Evolutionary conservation across 1,139 yeast genomes (phyloP).

Genomic region (Saccharomyces hybrid): DNA sequence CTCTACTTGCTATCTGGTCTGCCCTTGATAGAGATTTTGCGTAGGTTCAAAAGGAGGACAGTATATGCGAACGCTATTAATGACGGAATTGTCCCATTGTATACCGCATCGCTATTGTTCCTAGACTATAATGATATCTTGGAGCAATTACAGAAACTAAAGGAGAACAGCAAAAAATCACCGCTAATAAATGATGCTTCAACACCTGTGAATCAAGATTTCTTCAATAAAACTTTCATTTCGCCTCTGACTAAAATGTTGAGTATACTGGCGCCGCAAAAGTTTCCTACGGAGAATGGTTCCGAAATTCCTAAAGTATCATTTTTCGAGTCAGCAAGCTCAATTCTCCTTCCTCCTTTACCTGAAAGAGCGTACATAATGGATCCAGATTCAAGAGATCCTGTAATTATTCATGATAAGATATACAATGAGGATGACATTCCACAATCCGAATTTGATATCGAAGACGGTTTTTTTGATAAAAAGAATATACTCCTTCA

Average conservation of each 20-base stretch:
- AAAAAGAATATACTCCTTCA: constrained; percentile 20
- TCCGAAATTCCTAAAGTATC: constrained; percentile 57
- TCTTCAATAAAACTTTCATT: constrained; percentile 21
- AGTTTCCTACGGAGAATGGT: constrained; percentile 12
- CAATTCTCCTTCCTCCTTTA: constrained; percentile 76
- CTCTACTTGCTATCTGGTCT: constrained; percentile 70
- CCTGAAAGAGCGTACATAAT: constrained; percentile 66
- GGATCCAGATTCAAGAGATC: constrained; percentile 49
- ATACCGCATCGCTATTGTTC: constrained; percentile 75
- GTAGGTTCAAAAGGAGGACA: constrained; percentile 51
- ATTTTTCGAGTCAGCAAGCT: constrained; percentile 73
- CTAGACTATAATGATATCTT: constrained; percentile 52
- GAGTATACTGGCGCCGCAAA: constrained; percentile 29
- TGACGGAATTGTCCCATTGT: constrained; percentile 86
- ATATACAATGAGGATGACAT: constrained; percentile 59
- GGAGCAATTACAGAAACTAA: constrained; percentile 23
- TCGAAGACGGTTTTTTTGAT: constrained; percentile 11
- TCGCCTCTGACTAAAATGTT: constrained; percentile 30
- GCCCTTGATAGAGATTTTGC: constrained; percentile 62
- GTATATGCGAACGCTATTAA: constrained; percentile 34
- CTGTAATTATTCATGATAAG: constrained; percentile 69
- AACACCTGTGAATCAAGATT: constrained; percentile 18
- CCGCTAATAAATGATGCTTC: constrained; percentile 12
- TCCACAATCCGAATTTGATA: constrained; percentile 38
- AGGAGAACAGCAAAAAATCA: constrained; percentile 36